Evolutionary conservation across 441 rosid species (phyloP), one percentile per base, ranked within the genome.

Genomic region (Mallotus repandus): DNA sequence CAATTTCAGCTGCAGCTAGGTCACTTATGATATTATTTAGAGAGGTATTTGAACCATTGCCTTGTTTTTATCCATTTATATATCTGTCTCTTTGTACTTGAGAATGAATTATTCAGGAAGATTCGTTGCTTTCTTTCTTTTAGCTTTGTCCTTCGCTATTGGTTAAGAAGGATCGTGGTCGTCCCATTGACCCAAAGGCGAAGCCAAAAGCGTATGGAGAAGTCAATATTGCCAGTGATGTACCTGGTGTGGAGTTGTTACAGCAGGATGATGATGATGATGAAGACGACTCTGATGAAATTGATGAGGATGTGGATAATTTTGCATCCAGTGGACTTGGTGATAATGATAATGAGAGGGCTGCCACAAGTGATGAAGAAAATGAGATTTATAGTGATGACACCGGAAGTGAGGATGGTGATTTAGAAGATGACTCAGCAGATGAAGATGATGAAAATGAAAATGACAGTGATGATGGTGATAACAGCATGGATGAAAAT

Each of bases 141-240:
- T 74, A 95, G 99, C 77, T 95, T 73, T 93, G 92, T 77, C 99
- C 99, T 57, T 86, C 95, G 13, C 86, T 95, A 80, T 87, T 93
- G 69, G 86, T 89, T 78, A 95, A 93, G 83, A 93, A 95, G 83
- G 99, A 95, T 81, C 89, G 98, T 54, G 99, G 99, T 46, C 95
- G 98, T 61, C 94, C 92, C 38, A 77, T 65, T 72, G 86, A 91
- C 75, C 88, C 93, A 38, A 80, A 82, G 76, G 92, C 97, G 60
- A 90, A 80, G 82, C 97, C 98, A 48, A 96, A 81, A 86, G 94
- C 94, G 46, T 96, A 78, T 41, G 98, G 99, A 73, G 95, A 93
- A 85, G 86, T 71, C 65, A 73, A 70, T 81, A 90, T 88, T 76
- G 85, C 74, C 70, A 90, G 85, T 72, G 62, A 84, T 78, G 89